Base-by-base conservation (phyloP, 768 basidiomycete genomes). In the Stropharia rugosoannulata region DNA sequence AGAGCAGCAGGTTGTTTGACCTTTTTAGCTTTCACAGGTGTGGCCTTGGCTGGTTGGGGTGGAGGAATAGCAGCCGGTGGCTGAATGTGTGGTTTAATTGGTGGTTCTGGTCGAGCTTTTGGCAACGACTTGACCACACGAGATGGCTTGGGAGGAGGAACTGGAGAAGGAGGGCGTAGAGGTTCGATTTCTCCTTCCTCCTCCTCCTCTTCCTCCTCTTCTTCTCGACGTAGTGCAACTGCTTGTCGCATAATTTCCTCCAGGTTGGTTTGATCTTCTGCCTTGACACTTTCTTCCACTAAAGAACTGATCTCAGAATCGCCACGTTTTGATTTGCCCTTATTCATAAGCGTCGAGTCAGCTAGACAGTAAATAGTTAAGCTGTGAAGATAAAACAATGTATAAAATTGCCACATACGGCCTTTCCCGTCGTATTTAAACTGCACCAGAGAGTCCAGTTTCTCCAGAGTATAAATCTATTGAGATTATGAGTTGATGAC, bases 391-490 rank as follows among this genome's bases (percentile, higher is more conserved):
- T 41, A 49, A 16, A 37, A 42, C 19, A 41, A 27, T 27, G 11
- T 47, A 51, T 40, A 22, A 47, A 59, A 27, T 48, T 22, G 40
- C 48, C 43, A 68, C 75, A 44, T 65, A 78, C 76, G 68, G 32
- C 75, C 66, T 62, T 80, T 83, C 42, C 78, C 72, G 46, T 83
- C 81, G 61, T 80, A 81, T 19, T 68, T 77, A 6, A 90, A 72
- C n/a, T 63, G 72, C 29, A 89, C 73, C 54, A 73, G 79, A 3
- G 87, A 84, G 51, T 91, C 90, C 3, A 92, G 68, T 66, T 89
- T 90, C 73, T 92, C 90, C 16, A 91, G 72, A 9, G 84, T 87
- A 62, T 84, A 88, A 50, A 77, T 80, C 89, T 91, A 46, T 35
- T 49, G 27, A 19, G 12, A 9, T 25, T 49, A 48, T 61, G 9